These are phyloP conservation scores for Quercus rubra DNA, from an alignment of 306 rosid species.

Conservation along the genomic window DNA sequence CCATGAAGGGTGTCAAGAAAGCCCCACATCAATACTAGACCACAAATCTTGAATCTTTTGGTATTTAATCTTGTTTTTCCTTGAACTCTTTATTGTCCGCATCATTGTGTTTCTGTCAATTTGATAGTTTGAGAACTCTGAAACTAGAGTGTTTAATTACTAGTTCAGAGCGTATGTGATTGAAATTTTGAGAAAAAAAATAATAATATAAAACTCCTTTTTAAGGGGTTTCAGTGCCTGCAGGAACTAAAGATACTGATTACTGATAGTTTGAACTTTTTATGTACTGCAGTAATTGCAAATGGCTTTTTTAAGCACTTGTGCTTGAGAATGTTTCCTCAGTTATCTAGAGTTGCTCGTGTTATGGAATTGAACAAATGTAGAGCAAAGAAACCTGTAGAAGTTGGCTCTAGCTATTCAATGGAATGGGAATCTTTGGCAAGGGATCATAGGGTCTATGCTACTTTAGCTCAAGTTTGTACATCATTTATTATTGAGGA, in stretches of 20 bases:
- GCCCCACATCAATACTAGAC: too few species aligned
- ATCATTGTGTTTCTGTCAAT: neutral
- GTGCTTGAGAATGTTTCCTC: slow-evolving; percentile 85
- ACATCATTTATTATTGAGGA: slow-evolving; percentile 22
- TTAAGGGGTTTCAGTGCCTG: neutral
- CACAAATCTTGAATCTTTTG: too few species aligned
- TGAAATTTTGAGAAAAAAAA: neutral
- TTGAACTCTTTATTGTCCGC: too few species aligned
- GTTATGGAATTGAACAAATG: slow-evolving; percentile 52
- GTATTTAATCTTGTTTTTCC: too few species aligned
- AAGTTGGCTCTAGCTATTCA: slow-evolving; percentile 60
- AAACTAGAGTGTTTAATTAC: neutral
- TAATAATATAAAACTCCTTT: neutral
- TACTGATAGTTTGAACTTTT: slow-evolving; percentile 18
- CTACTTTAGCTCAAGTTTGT: slow-evolving; percentile 40
- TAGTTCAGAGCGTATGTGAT: neutral
- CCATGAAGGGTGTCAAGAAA: too few species aligned
- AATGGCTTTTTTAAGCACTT: slow-evolving; percentile 65
- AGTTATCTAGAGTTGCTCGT: slow-evolving; percentile 48
- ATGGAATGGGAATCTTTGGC: slow-evolving; percentile 49
- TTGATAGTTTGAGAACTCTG: neutral
- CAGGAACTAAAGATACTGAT: slow-evolving; percentile 2
- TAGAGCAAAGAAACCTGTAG: slow-evolving; percentile 33
- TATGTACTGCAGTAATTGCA: slow-evolving; percentile 61
- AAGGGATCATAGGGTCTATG: slow-evolving; percentile 65